Evolutionary conservation across 2,329 filamentous ascomycete species (phyloP).

Genomic region (Endoconidiophora polonica): DNA sequence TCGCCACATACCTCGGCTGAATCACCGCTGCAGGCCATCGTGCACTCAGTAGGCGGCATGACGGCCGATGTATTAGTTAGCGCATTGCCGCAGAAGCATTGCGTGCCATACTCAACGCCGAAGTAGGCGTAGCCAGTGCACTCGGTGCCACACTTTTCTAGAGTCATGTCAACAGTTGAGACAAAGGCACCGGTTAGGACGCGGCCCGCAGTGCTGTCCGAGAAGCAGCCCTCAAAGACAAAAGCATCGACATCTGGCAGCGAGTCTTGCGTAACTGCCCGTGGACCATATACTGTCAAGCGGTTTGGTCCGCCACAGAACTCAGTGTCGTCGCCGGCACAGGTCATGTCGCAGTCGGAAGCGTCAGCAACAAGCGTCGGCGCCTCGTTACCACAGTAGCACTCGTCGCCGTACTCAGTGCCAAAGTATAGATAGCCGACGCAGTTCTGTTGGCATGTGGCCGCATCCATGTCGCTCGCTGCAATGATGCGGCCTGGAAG

Average conservation of each 20-base stretch:
- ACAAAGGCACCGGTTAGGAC: constrained; percentile 20
- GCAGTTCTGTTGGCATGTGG: constrained; percentile 21
- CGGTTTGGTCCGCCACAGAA: constrained; percentile 27
- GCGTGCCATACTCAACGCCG: constrained; percentile 14
- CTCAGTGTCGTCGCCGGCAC: constrained; percentile 25
- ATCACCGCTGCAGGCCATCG: constrained; percentile 13
- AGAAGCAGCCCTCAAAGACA: constrained; percentile 23
- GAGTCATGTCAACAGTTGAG: constrained; percentile 21
- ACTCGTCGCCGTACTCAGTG: constrained; percentile 38
- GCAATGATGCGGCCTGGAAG: constrained; percentile 18
- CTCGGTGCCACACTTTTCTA: constrained; percentile 23
- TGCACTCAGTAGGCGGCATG: constrained; percentile 11
- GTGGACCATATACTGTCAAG: constrained; percentile 25
- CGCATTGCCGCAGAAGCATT: constrained; percentile 21
- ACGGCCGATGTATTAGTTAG: constrained; percentile 19
- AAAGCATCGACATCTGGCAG: constrained; percentile 15
- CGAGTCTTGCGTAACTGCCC: constrained; percentile 20
- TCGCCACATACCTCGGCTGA: constrained; percentile 12
- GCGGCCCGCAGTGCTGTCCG: constrained; percentile 20
- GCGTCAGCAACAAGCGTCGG: constrained; percentile 19
- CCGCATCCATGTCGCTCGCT: constrained; percentile 21
- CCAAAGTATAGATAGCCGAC: constrained; percentile 36
- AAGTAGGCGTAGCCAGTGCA: constrained; percentile 27
- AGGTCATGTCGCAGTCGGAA: constrained; percentile 25
- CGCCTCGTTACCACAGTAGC: constrained; percentile 29